These are phyloP conservation scores for Tylopilus orsonianus DNA, from an alignment of 1,284 basidiomycete genomes.

Conservation along the genomic window DNA sequence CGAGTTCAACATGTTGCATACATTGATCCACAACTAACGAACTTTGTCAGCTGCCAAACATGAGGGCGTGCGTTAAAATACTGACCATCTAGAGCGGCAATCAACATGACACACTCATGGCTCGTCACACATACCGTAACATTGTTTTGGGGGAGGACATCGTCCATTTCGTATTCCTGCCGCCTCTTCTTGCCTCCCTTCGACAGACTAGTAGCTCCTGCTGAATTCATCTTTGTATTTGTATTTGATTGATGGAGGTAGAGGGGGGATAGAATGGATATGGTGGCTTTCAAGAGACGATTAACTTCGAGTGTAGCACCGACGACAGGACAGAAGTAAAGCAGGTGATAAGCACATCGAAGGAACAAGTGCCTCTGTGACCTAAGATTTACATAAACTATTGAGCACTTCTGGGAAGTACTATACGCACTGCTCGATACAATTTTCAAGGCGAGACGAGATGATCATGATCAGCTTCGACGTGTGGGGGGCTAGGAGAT, in stretches of 20 bases:
- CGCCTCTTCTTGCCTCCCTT: constrained; percentile 76
- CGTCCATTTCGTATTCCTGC: constrained; percentile 76
- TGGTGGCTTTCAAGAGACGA: constrained; percentile 54
- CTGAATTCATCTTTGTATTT: constrained; percentile 21
- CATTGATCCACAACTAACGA: constrained; percentile 49
- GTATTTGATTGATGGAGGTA: constrained; percentile 43
- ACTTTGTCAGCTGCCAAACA: constrained; percentile 9
- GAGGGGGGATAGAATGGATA: constrained; percentile 51
- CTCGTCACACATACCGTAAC: constrained; percentile 47
- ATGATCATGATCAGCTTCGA: constrained; percentile 50
- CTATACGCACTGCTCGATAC: constrained; percentile 46
- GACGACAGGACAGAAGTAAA: constrained; percentile 46
- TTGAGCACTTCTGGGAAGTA: neutral
- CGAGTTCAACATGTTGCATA: constrained; percentile 50
- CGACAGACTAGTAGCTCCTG: constrained; percentile 31
- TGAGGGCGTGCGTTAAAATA: neutral
- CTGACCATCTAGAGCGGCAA: constrained; percentile 66
- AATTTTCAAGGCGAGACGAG: constrained; percentile 61
- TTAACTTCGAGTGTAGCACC: constrained; percentile 51
- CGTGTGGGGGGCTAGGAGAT: constrained; percentile 53
- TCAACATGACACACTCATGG: constrained; percentile 53
- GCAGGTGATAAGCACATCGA: constrained; percentile 41
- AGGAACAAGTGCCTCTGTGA: constrained; percentile 45
- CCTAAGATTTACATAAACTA: constrained; percentile 33
- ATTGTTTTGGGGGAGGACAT: constrained; percentile 61